Evolutionary conservation across 805 yeast species (phyloP), one percentile per base, ranked within the genome.

Genomic region (Saccharomycopsis amapae): DNA sequence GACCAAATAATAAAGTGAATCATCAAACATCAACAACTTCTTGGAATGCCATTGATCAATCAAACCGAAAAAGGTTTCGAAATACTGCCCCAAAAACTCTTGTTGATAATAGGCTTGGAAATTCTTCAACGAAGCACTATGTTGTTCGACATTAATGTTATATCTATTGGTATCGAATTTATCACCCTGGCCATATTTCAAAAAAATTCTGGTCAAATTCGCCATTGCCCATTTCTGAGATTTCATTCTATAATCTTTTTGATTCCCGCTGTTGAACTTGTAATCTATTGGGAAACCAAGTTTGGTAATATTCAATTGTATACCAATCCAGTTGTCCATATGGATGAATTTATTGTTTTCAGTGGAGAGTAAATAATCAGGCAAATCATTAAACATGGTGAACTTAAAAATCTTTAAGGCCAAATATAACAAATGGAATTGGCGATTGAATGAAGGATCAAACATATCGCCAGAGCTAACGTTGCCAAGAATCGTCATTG

Each of bases 171-270:
- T 25, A 9, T 71, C 72, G 53, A 55, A 49, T 56, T 61, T 55
- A 58, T 25, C 52, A 44, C 49, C 33, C 15, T 47, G 48, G 3
- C 65, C 53, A 59, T 78, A 88, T 54, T 85, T 74, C 44, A 74
- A 72, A 56, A 84, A 81, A 17, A 88, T 66, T 54, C 90, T 74
- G 55, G 73, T 75, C 42, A 89, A 60, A 59, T 87, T 87, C 33
- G 85, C 87, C 54, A 79, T 79, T 3, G 90, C 79, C 97, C 98
- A 90, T 62, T 93, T 93, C 66, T 72, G 89, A 57, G 77, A 78
- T 63, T 79, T 90, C 59, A 69, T 80, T 73, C 81, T 67, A 56
- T 56, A 69, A 53, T 60, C 73, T 33, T 64, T 59, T 41, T 60
- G 57, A 46, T 77, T 69, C 46, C 75, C 80, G 17, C 72, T 66